phyloP scores from a whole-genome alignment of 2,329 filamentous ascomycete genomes.

The Cryoendolithus antarcticus region DNA sequence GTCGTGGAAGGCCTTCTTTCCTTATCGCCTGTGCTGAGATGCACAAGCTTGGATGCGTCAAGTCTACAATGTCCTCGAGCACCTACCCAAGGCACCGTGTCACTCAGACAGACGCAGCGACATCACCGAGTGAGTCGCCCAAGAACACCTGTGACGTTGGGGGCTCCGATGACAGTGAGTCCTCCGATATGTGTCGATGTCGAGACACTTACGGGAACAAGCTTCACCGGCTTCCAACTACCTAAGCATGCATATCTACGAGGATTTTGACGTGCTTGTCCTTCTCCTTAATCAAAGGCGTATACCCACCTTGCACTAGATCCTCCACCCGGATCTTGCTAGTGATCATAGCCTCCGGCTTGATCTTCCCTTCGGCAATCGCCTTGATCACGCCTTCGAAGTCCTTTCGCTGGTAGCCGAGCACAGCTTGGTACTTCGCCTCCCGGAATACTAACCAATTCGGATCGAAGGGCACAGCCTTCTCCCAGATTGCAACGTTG shows the following conservation, averaged over 20 bases:
- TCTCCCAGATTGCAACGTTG: conserved; percentile 55
- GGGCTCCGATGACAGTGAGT: too few species aligned
- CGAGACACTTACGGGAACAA: too few species aligned
- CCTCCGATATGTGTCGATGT: too few species aligned
- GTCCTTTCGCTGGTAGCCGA: conserved; percentile 41
- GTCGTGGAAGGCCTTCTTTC: too few species aligned
- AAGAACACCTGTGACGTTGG: too few species aligned
- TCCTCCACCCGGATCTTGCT: conserved; percentile 43
- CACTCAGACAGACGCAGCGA: too few species aligned
- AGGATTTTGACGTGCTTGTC: conserved; percentile 53
- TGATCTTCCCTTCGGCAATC: conserved; percentile 24
- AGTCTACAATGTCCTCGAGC: too few species aligned
- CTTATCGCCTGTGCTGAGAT: too few species aligned
- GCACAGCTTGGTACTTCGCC: conserved; percentile 37
- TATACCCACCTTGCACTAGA: conserved; percentile 46
- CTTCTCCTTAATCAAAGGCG: conserved; percentile 45
- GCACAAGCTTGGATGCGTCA: too few species aligned
- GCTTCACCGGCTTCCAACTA: too few species aligned
- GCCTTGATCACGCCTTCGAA: conserved; percentile 44
- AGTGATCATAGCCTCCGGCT: conserved; percentile 49
- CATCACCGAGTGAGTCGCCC: too few species aligned
- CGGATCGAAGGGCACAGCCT: conserved; percentile 38
- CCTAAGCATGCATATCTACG: conserved; percentile 40
- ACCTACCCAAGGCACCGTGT: too few species aligned
- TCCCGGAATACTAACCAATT: conserved; percentile 44